Evolutionary conservation across 2,329 filamentous ascomycete genomes (phyloP).

Genomic region (Coniochaeta ligniaria): DNA sequence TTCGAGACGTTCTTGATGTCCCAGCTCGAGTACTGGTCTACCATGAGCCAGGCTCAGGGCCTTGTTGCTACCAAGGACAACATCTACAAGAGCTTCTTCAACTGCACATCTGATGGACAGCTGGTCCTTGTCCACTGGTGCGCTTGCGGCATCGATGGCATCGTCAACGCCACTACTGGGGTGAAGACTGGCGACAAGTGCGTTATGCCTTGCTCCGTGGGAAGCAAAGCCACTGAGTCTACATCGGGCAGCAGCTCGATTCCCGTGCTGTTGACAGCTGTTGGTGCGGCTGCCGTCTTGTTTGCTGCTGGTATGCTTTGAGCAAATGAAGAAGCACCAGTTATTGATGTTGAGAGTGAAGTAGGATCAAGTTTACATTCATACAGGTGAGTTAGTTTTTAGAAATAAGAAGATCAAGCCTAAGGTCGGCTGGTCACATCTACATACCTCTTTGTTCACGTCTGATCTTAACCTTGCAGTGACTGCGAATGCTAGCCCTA

Average conservation of each 20-base stretch:
- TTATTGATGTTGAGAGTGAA: too few species aligned
- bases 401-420: too few species aligned
- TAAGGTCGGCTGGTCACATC: too few species aligned
- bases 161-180: not conserved
- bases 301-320: not conserved
- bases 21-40: not conserved
- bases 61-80: not conserved
- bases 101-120: not conserved
- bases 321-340: not conserved
- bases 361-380: too few species aligned
- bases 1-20: not conserved
- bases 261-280: not conserved
- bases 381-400: too few species aligned
- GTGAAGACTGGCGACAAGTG: not conserved
- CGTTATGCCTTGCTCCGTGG: not conserved
- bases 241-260: not conserved
- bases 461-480: too few species aligned
- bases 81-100: not conserved
- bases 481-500: too few species aligned
- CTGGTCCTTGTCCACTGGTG: not conserved
- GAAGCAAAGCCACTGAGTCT: not conserved
- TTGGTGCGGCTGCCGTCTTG: not conserved
- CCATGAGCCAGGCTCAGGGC: not conserved
- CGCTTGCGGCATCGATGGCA: not conserved
- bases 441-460: too few species aligned